Base-by-base conservation (phyloP, 805 yeast genomes). In the Yarrowia osloensis region DNA sequence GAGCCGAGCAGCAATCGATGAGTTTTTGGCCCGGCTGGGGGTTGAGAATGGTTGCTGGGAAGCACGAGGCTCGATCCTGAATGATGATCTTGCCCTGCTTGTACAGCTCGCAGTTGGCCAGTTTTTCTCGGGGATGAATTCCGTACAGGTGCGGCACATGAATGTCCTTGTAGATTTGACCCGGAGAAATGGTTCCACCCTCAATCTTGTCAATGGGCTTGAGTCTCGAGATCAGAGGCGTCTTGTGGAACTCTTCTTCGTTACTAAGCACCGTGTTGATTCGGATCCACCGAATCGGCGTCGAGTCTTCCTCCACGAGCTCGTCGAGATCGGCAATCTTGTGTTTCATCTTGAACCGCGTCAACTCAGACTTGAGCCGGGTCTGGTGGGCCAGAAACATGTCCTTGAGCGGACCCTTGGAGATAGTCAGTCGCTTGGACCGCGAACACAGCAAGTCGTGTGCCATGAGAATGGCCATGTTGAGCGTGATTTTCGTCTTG, bases 1-100 rank as follows among this genome's bases (percentile, higher is more conserved):
- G 99, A 0, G 99, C 99, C 2, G 98, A 93, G 78, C 98, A 93
- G 0, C 97, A 89, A 78, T 95, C 99, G 52, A 95, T 89, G 12
- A 92, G 86, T 26, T 81, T 77, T 68, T 84, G 88, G 52, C 87
- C 88, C 4, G 84, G 80, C 0, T 75, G 67, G 0, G 94, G 90
- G 69, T 85, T 81, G 57, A 95, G 77, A 29, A 95, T 92, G 69
- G 85, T 86, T 0, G 96, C 97, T 0, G 99, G 99, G 74, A 95
- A 92, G 76, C 99, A 95, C 1, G 98, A 92, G 0, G 98, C 97
- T 63, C 99, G 81, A 75, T 95, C 99, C 77, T 95, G 99, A 69
- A 95, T 90, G 66, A 95, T 93, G 17, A 94, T 80, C 65, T 87
- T 82, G 0, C 99, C 99, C 13, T 80, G 78, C 65, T 84, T 79